phyloP scores from a whole-genome alignment of 768 basidiomycete species.

The Sporobolomyces phaffii region DNA sequence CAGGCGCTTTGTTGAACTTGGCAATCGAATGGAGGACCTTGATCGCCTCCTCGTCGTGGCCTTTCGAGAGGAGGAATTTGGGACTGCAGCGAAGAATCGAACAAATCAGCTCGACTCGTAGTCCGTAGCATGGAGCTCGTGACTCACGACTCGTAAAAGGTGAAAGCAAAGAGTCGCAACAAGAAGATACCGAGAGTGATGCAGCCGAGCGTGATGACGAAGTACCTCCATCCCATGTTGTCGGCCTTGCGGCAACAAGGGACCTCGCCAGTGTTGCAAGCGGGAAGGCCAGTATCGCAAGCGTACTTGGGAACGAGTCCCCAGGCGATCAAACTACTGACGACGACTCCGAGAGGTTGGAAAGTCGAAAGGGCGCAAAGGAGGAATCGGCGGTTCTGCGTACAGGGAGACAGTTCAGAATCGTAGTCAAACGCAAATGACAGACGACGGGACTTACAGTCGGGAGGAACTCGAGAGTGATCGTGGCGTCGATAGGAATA shows the following conservation, averaged over 20 bases:
- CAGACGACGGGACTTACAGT: slow-evolving; percentile 7
- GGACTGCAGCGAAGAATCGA: slow-evolving; percentile 36
- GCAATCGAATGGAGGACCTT: slow-evolving; percentile 48
- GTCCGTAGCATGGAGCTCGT: background rate
- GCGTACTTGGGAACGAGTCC: slow-evolving; percentile 39
- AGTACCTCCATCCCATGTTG: slow-evolving; percentile 50
- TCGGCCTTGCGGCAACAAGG: slow-evolving; percentile 45
- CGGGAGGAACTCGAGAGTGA: slow-evolving; percentile 49
- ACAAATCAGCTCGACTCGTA: background rate
- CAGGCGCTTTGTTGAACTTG: slow-evolving; percentile 46
- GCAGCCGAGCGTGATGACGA: slow-evolving; percentile 44
- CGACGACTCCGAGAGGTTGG: slow-evolving; percentile 49
- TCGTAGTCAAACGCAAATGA: too few relatives aligned
- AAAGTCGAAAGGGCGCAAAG: slow-evolving; percentile 46
- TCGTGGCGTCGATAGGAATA: slow-evolving; percentile 50
- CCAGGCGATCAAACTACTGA: slow-evolving; percentile 11
- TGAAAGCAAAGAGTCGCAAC: slow-evolving; percentile 48
- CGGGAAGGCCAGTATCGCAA: slow-evolving; percentile 16
- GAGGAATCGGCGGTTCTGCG: slow-evolving; percentile 28
- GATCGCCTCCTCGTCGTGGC: slow-evolving; percentile 48
- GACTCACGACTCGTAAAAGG: slow-evolving; percentile 42
- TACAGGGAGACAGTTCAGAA: too few relatives aligned
- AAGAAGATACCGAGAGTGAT: slow-evolving; percentile 48
- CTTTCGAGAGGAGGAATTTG: slow-evolving; percentile 48
- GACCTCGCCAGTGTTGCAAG: slow-evolving; percentile 30